Base-by-base conservation (phyloP, 345 rosid genomes). In the Erodium maritimum region DNA sequence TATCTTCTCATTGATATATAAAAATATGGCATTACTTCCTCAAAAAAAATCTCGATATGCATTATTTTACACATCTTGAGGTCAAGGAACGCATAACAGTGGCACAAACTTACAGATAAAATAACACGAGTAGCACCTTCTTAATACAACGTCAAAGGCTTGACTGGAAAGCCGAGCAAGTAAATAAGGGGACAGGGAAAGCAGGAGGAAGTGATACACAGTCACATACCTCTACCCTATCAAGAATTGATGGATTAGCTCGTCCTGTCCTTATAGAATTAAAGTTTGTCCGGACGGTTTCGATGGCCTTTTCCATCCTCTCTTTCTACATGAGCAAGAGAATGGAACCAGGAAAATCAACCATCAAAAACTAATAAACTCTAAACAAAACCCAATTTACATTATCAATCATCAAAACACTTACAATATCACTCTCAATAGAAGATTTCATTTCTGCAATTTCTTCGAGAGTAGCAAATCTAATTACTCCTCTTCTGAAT, bases 291-390 rank as follows among this genome's bases (percentile, higher is more conserved):
- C 89, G 71, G 66, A 88, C 77, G 1, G 79, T 79, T 29, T 91
- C 98, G 55, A 88, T 82, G 17, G 95, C 81, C 86, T 79, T 91
- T 42, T 91, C 98, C 98, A 91, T 88, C 82, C 87, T 88, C 22
- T 76, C 66, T 80, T 76, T 88, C 98, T 91, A 65, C 33, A 37
- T 19, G 56, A 61, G 65, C 58, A 14, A 17, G 62, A 51, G 18
- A 20, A 1, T 69, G 34, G 34, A 29, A 29, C 34, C 34, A 8
- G 8, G 5, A 29, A 29, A 29, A 29, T 3, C 34, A 3, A 29
- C 3, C 34, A 29, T 16, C 16, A 58, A 68, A n/a, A 45, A 46
- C 22, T 14, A 1, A 24, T 17, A 19, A 61, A 54, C 50, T 45
- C 34, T 57, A 5, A 17, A 1, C 23, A 48, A 12, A 50, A 42